Evolutionary conservation across 805 yeast species (phyloP).

Genomic region (Lipomyces lipofer): DNA sequence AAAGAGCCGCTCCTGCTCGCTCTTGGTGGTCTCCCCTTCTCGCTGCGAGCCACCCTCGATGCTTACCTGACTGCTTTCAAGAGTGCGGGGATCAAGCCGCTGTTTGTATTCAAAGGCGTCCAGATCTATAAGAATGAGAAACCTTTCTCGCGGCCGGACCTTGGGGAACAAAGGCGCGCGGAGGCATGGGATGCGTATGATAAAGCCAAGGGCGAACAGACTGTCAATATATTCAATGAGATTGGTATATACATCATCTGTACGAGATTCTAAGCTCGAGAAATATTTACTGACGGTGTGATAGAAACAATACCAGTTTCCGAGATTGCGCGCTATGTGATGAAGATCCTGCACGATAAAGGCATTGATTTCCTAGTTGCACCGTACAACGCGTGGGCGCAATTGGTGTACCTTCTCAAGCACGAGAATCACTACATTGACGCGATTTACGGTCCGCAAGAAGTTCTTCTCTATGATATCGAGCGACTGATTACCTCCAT

Average conservation of each 20-base stretch:
- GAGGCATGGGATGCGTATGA: conserved; percentile 47
- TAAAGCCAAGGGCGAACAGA: conserved; percentile 41
- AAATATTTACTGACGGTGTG: neutral
- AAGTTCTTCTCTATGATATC: conserved; percentile 62
- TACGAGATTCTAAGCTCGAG: neutral
- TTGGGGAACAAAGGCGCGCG: conserved; percentile 40
- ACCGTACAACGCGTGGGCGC: conserved; percentile 80
- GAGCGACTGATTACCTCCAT: conserved; percentile 73
- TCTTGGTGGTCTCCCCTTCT: conserved; percentile 75
- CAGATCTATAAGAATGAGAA: conserved; percentile 24
- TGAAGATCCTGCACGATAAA: conserved; percentile 55
- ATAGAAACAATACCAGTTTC: conserved; percentile 20
- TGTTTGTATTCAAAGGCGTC: conserved; percentile 73
- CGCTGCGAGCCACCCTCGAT: conserved; percentile 57
- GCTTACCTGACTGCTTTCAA: conserved; percentile 63
- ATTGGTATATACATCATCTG: conserved; percentile 12
- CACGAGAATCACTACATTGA: conserved; percentile 57
- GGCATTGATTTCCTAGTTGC: conserved; percentile 70
- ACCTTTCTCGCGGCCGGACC: conserved; percentile 26
- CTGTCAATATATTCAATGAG: conserved; percentile 36
- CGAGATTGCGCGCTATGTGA: conserved; percentile 38
- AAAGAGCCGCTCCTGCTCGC: conserved; percentile 73
- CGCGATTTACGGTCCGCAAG: conserved; percentile 82
- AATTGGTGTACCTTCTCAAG: conserved; percentile 67
- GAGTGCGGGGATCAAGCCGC: conserved; percentile 67